These are phyloP conservation scores for Coemansia sp. DNA, from an alignment of 192 early-diverging fungal species.

Conservation along the genomic window DNA sequence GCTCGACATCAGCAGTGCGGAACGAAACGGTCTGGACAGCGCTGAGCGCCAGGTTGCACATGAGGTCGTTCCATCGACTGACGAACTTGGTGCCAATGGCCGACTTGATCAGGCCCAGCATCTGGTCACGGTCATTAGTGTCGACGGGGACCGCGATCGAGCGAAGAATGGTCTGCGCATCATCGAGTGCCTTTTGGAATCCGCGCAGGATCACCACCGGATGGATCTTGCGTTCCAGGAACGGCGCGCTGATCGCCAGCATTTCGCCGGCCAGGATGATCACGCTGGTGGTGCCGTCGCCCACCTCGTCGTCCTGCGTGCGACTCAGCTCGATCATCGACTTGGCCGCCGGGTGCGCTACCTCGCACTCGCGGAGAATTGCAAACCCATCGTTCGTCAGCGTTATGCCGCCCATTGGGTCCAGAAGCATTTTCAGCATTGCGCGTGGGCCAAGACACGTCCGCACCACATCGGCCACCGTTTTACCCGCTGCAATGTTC, in stretches of 20 bases:
- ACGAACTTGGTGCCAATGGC: conserved; percentile 98
- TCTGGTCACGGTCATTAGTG: conserved; percentile 79
- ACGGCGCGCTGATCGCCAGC: conserved; percentile 85
- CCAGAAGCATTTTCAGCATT: conserved; percentile 99
- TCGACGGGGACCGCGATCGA: conserved; percentile 85
- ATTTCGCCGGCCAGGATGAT: conserved; percentile 99
- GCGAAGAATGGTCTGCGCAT: conserved; percentile 82
- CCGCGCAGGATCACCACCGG: conserved; percentile 95
- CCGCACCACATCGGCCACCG: conserved; percentile 97
- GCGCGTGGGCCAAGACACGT: conserved; percentile 97
- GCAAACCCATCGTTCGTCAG: conserved; percentile 99
- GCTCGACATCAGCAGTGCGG: conserved; percentile 35
- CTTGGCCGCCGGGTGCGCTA: conserved; percentile 99
- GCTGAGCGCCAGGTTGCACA: conserved; percentile 95
- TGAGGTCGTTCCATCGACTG: conserved; percentile 92
- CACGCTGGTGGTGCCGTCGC: conserved; percentile 98
- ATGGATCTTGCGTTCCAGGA: conserved; percentile 97
- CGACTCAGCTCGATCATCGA: conserved; percentile 98
- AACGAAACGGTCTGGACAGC: conserved; percentile 89
- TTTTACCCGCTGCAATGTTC: conserved; percentile 98
- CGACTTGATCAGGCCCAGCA: conserved; percentile 89
- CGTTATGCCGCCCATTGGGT: conserved; percentile 99
- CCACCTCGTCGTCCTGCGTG: conserved; percentile 99
- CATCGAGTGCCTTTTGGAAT: conserved; percentile 92
- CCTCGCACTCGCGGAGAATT: conserved; percentile 97